Evolutionary conservation across 2,329 filamentous ascomycete genomes (phyloP), one percentile per base, ranked within the genome.

Genomic region (Teratosphaeria destructans): DNA sequence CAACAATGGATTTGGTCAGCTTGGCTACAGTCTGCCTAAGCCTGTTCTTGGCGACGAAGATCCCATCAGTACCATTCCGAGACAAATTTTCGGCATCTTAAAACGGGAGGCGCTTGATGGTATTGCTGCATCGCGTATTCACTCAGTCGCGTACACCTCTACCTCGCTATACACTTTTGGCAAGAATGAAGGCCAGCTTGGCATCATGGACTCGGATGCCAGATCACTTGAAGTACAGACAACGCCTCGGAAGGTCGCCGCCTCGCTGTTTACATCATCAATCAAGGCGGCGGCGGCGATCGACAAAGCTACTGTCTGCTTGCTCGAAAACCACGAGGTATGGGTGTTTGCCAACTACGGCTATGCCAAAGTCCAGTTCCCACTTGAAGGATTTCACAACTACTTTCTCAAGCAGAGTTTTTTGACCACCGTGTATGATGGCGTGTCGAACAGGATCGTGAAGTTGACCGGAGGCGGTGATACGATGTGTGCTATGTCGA

Each of bases 261-360:
- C 90, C 0, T 94, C 91, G 0, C 79, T 95, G 0, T 89, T 94
- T 68, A 82, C 80, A 58, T 83, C 85, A 3, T 70, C 80, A 0
- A 96, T 99, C 57, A 77, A 82, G 29, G 88, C 88, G 71, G 89
- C 94, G 0, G 88, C 89, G 0, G 93, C 92, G 3, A 96, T 95
- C 60, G 93, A 97, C 70, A 87, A 86, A 65, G 94, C 94, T 6
- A 96, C 94, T 0, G 86, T 87, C 1, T 88, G 91, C 63, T 76
- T 99, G 32, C 81, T 99, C 3, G 87, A 91, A 55, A 95, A 91
- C 66, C 86, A 89, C 65, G 90, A 91, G 23, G 90, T 97, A 10
- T 95, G 89, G 80, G 87, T 99, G 0, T 96, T 99, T 67, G 93
- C 91, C 0, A 95, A 95, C 65, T 97, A 95, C 68, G 93, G 93